phyloP scores from a whole-genome alignment of 1,284 basidiomycete genomes.

The Cryptococcus hybrid region DNA sequence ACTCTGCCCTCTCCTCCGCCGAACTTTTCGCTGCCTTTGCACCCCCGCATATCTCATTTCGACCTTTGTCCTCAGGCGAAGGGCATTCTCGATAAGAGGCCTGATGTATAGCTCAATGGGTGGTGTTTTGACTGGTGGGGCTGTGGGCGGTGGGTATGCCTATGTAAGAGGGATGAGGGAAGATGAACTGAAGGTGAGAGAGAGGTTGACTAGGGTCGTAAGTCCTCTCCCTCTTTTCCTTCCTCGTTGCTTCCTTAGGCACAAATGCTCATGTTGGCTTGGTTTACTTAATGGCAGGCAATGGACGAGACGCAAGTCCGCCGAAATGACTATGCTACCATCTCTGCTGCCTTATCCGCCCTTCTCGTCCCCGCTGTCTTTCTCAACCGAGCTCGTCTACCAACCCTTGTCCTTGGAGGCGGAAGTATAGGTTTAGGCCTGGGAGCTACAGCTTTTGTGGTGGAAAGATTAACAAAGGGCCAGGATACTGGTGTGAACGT shows the following conservation, averaged over 20 bases:
- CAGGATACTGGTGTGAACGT: conserved; percentile 36
- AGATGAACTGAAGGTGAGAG: conserved; percentile 27
- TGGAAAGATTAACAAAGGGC: conserved; percentile 35
- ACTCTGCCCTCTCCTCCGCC: conserved; percentile 35
- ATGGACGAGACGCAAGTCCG: conserved; percentile 34
- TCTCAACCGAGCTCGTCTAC: conserved; percentile 37
- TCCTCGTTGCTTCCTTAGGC: not conserved
- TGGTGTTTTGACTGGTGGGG: conserved; percentile 22
- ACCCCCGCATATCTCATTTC: conserved; percentile 42
- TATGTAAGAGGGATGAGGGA: conserved; percentile 27
- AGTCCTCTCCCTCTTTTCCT: conserved; percentile 14
- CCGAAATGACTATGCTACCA: conserved; percentile 47
- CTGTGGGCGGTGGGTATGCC: conserved; percentile 23
- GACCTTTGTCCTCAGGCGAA: conserved; percentile 21
- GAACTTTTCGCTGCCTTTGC: conserved; percentile 38
- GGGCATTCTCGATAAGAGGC: conserved; percentile 32
- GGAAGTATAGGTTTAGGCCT: conserved; percentile 42
- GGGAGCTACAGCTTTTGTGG: conserved; percentile 39
- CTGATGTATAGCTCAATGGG: conserved; percentile 25
- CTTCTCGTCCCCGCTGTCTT: conserved; percentile 45
- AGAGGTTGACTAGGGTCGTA: conserved; percentile 36
- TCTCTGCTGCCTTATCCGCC: conserved; percentile 40
- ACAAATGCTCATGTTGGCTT: not conserved
- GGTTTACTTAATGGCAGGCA: conserved; percentile 22
- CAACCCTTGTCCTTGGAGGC: conserved; percentile 38